Evolutionary conservation across 208 protist genomes (phyloP).

Genomic region (Trypanosoma avium): DNA sequence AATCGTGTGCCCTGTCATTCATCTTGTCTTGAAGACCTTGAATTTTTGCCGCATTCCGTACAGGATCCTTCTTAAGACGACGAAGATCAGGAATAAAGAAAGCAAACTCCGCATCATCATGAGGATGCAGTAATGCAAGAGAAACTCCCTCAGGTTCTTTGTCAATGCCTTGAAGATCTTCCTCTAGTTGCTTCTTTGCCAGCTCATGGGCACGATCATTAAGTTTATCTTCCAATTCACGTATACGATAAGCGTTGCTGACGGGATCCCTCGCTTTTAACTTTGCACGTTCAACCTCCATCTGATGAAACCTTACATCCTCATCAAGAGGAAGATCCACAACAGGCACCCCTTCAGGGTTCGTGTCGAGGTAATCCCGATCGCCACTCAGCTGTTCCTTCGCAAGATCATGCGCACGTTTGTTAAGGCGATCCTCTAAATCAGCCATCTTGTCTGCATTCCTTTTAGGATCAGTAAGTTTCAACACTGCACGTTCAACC

Average conservation of each 20-base stretch:
- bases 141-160: conserved; percentile 59
- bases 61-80: conserved; percentile 35
- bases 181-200: conserved; percentile 61
- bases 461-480: conserved; percentile 45
- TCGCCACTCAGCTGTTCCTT: conserved; percentile 37
- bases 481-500: conserved; percentile 57
- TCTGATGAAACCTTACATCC: conserved; percentile 62
- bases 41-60: conserved; percentile 26
- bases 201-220: conserved; percentile 63
- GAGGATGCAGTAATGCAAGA: conserved; percentile 46
- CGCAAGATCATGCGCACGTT: conserved; percentile 49
- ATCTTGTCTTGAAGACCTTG: conserved; percentile 47
- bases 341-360: conserved; percentile 52
- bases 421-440: conserved; percentile 69
- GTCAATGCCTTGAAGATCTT: conserved; percentile 61
- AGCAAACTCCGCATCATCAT: conserved; percentile 55
- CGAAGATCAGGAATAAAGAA: conserved; percentile 43
- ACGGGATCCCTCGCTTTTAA: conserved; percentile 53
- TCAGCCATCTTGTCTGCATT: conserved; percentile 46
- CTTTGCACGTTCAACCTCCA: conserved; percentile 73
- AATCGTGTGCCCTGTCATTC: conserved; percentile 52
- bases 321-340: conserved; percentile 53
- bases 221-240: conserved; percentile 56
- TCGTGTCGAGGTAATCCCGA: conserved; percentile 57
- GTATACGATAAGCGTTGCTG: conserved; percentile 36